Conservation (phyloP, 2,329 filamentous ascomycete genomes). For the Alternaria sp. region DNA sequence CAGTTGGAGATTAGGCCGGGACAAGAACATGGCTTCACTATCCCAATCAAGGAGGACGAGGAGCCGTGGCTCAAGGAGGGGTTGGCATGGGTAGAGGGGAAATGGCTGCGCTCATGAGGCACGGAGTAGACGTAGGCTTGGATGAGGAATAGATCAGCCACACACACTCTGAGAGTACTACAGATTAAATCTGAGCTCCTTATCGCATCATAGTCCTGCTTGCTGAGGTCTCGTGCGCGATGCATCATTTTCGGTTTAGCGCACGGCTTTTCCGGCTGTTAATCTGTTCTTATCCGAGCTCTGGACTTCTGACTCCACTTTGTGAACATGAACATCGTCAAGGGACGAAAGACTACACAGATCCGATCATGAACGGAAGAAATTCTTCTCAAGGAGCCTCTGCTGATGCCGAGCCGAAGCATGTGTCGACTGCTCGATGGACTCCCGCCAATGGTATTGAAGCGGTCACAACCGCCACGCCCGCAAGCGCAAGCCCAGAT, state of each 20-base stretch:
- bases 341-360: background rate
- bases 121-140: background rate
- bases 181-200: background rate
- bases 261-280: slow-evolving; percentile 17
- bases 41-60: slow-evolving; percentile 33
- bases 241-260: slow-evolving; percentile 11
- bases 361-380: slow-evolving; percentile 2
- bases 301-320: slow-evolving; percentile 9
- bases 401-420: slow-evolving; percentile 3
- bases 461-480: slow-evolving; percentile 14
- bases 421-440: slow-evolving; percentile 20
- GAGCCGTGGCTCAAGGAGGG: slow-evolving; percentile 41
- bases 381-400: background rate
- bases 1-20: slow-evolving; percentile 28
- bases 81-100: slow-evolving; percentile 35
- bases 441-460: slow-evolving; percentile 25
- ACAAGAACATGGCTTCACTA: slow-evolving; percentile 46
- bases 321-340: slow-evolving; percentile 5
- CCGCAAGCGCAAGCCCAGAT: slow-evolving; percentile 27
- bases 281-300: slow-evolving; percentile 14
- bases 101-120: slow-evolving; percentile 27
- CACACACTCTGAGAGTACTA: background rate
- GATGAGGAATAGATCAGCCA: background rate
- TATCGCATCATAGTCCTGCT: background rate
- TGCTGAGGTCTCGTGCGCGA: background rate